Base-by-base conservation (phyloP, 1,284 basidiomycete genomes). In the Trichosporon inkin region DNA sequence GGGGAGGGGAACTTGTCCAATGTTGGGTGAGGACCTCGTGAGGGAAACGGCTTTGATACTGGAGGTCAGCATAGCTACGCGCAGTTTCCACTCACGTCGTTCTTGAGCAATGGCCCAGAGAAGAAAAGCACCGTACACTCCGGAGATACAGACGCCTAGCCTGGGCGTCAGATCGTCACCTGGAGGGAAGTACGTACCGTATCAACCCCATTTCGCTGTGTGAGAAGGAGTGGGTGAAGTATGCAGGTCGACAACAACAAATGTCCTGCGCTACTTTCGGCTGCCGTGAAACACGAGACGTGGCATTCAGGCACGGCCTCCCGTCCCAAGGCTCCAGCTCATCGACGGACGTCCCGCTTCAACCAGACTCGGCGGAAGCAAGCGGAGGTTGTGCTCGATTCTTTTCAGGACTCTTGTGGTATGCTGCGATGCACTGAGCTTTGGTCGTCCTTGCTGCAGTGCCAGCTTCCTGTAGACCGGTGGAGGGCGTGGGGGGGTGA, bases 61-160 rank as follows among this genome's bases (percentile, higher is more conserved):
- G 55, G 1, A 35, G 22, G 32, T 49, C 22, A 49, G 44, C n/a
- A 10, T 28, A 6, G 3, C 16, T 22, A 13, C 2, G 20, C 13
- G 11, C 24, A 16, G 6, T 2, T 8, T n/a, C 16, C 10, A 49
- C 44, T 49, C 32, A 32, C 54, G 54, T 16, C 28, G 83, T 80
- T 95, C 91, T 80, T 95, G 92, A 16, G 91, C 90, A 58, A 95
- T 86, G 14, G 90, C 91, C 91, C 91, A 95, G 57, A 92, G 77
- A 83, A 80, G 64, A 61, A 79, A 80, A 2, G 77, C 74, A 4
- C 72, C 71, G 55, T 80, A 80, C n/a, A 80, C 77, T 16, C 78
- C 78, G 10, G 70, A 64, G 5, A 78, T 67, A 63, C 78, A 80
- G 24, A 78, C 64, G 1, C 62, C 70, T 1, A 79, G 67, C 34